phyloP scores from a whole-genome alignment of 441 rosid genomes.

The Breynia disticha region DNA sequence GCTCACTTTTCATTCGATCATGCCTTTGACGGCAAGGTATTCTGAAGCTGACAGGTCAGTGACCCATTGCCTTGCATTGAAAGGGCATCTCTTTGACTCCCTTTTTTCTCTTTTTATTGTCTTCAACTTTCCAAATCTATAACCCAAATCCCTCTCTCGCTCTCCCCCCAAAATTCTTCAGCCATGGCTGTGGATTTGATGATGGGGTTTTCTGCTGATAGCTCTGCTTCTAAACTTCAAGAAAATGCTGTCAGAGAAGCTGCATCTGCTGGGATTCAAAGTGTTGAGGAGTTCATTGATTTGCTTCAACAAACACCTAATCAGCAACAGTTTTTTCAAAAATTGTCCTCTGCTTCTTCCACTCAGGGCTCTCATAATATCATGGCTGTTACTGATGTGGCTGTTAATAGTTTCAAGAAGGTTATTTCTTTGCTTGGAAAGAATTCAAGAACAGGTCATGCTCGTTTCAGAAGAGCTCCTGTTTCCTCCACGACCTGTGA shows the following conservation, averaged over 20 bases:
- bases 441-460: conserved; percentile 57
- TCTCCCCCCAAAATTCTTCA: too few species aligned
- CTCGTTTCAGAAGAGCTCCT: conserved; percentile 84
- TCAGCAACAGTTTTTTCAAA: conserved; percentile 16
- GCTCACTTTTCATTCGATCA: too few species aligned
- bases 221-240: conserved; percentile 33
- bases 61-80: conserved; percentile 18
- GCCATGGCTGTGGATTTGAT: conserved; percentile 68
- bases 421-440: conserved; percentile 66
- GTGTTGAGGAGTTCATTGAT: conserved; percentile 63
- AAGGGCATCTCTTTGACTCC: conserved; percentile 38
- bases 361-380: conserved; percentile 26
- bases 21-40: too few species aligned
- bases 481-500: conserved; percentile 42
- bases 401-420: conserved; percentile 68
- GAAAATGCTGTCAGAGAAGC: conserved; percentile 60
- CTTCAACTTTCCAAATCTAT: not conserved
- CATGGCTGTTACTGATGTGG: conserved; percentile 49
- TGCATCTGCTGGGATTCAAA: conserved; percentile 63
- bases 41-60: conserved; percentile 20
- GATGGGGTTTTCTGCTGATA: conserved; percentile 39
- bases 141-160: not conserved
- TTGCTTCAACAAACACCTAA: conserved; percentile 37
- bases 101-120: not conserved
- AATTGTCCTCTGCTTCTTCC: conserved; percentile 14